Conservation (phyloP, 768 basidiomycete species). For the Dentipellis fragilis region DNA sequence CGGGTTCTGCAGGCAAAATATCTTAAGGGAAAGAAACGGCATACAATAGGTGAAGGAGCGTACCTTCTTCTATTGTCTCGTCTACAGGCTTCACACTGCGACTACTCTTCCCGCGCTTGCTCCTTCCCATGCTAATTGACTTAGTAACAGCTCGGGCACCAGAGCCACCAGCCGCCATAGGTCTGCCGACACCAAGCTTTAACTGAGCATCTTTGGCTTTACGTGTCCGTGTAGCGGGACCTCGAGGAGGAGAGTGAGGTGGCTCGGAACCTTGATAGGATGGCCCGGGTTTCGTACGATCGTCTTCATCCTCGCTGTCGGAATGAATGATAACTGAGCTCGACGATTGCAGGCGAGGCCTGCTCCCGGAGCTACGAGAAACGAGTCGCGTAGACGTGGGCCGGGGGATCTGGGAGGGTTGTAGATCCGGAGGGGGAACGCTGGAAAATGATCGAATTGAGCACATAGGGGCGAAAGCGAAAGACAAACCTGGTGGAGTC, state of each 20-base stretch:
- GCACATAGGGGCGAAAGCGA: not conserved
- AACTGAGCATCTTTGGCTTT: slow-evolving; percentile 68
- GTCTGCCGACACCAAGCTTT: slow-evolving; percentile 63
- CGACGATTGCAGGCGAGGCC: slow-evolving; percentile 12
- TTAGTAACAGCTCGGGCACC: slow-evolving; percentile 60
- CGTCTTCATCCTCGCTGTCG: slow-evolving; percentile 12
- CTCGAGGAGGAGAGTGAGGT: slow-evolving; percentile 14
- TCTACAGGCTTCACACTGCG: slow-evolving; percentile 40
- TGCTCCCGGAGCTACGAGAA: slow-evolving; percentile 4
- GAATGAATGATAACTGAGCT: slow-evolving; percentile 13
- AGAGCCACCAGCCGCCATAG: slow-evolving; percentile 51
- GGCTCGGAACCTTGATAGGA: slow-evolving; percentile 19
- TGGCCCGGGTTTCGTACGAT: not conserved
- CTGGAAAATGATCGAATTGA: slow-evolving; percentile 14
- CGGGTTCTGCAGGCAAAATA: not conserved
- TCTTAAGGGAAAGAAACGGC: not conserved
- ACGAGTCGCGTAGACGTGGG: slow-evolving; percentile 1
- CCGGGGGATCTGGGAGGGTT: slow-evolving; percentile 6
- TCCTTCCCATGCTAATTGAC: slow-evolving; percentile 39
- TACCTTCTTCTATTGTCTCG: slow-evolving; percentile 42
- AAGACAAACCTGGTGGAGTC: slow-evolving; percentile 25
- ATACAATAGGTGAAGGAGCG: slow-evolving; percentile 1
- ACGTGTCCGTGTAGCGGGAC: slow-evolving; percentile 37
- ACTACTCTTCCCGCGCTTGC: slow-evolving; percentile 39
- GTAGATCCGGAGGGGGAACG: slow-evolving; percentile 6